phyloP scores from a whole-genome alignment of 2,329 filamentous ascomycete genomes.

The Fonsecaea nubica region DNA sequence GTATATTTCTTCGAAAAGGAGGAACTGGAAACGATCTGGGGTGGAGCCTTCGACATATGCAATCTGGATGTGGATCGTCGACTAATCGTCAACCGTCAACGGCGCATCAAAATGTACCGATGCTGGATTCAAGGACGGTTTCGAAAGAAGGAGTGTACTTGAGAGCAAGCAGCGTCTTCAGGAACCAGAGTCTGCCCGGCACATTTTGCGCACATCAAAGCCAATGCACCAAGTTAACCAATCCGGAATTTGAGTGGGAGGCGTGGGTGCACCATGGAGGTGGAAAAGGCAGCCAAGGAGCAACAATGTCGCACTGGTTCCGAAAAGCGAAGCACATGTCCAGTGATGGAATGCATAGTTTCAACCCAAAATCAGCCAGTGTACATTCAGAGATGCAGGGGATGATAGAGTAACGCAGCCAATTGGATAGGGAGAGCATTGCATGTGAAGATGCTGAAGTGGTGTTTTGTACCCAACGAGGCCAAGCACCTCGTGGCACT shows the following conservation, averaged over 20 bases:
- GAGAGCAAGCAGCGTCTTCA: background rate
- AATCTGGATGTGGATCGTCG: slow-evolving; percentile 85
- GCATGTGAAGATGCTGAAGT: slow-evolving; percentile 25
- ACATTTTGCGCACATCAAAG: background rate
- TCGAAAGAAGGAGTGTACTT: slow-evolving; percentile 41
- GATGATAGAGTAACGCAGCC: slow-evolving; percentile 11
- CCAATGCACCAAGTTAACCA: background rate
- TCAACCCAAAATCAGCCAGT: slow-evolving; percentile 5
- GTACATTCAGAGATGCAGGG: slow-evolving; percentile 8
- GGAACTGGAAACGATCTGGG: slow-evolving; percentile 82
- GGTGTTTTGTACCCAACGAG: no score
- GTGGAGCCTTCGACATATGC: slow-evolving; percentile 71
- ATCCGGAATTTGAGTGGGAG: slow-evolving; percentile 4
- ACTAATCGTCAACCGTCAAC: slow-evolving; percentile 88
- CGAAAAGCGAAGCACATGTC: slow-evolving; percentile 10
- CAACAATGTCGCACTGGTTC: background rate
- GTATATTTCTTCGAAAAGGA: slow-evolving; percentile 97
- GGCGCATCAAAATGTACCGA: slow-evolving; percentile 95
- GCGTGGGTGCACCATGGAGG: background rate
- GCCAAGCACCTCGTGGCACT: no score
- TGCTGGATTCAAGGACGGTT: slow-evolving; percentile 73
- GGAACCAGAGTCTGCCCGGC: background rate
- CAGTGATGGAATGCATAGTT: background rate
- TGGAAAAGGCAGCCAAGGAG: background rate
- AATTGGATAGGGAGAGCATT: slow-evolving; percentile 23